These are phyloP conservation scores for Taphrina betulina DNA, from an alignment of 1,139 yeast genomes.

Conservation along the genomic window DNA sequence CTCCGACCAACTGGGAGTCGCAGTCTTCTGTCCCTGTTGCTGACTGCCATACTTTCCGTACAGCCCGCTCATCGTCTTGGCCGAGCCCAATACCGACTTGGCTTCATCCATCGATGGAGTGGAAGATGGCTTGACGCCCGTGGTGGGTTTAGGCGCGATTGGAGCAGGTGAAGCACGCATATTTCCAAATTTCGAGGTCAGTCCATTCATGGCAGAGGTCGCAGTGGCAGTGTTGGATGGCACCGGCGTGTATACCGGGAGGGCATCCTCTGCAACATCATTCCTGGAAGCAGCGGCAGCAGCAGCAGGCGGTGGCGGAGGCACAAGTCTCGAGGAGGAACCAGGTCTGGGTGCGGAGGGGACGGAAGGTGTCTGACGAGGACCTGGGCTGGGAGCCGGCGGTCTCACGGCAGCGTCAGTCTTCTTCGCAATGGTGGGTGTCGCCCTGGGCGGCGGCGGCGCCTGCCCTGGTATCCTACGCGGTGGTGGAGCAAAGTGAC, in stretches of 20 bases:
- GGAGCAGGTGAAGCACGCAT: constrained; percentile 3
- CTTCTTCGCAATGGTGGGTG: neutral
- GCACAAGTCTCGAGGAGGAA: neutral
- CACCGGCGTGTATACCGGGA: constrained; percentile 21
- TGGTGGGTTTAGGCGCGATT: constrained; percentile 3
- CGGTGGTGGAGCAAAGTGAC: constrained; percentile 31
- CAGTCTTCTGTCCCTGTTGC: constrained; percentile 10
- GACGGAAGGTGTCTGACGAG: neutral
- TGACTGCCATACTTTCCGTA: constrained; percentile 26
- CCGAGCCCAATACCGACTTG: constrained; percentile 10
- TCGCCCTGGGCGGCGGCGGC: constrained; percentile 1
- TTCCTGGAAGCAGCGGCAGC: neutral
- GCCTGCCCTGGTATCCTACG: constrained; percentile 14
- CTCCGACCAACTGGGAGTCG: constrained; percentile 26
- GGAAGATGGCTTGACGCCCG: neutral
- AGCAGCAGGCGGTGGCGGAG: constrained; percentile 25
- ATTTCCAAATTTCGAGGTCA: constrained; percentile 2
- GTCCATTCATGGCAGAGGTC: constrained; percentile 1
- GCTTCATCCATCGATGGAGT: constrained; percentile 18
- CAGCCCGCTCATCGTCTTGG: constrained; percentile 15
- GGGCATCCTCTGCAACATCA: constrained; percentile 10
- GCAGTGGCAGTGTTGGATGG: neutral
- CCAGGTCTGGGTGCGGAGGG: constrained; percentile 1
- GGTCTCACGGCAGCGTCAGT: neutral
- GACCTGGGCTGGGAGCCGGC: neutral